Evolutionary conservation across 257 asterid genomes (phyloP).

Genomic region (Capsicum pubescens): DNA sequence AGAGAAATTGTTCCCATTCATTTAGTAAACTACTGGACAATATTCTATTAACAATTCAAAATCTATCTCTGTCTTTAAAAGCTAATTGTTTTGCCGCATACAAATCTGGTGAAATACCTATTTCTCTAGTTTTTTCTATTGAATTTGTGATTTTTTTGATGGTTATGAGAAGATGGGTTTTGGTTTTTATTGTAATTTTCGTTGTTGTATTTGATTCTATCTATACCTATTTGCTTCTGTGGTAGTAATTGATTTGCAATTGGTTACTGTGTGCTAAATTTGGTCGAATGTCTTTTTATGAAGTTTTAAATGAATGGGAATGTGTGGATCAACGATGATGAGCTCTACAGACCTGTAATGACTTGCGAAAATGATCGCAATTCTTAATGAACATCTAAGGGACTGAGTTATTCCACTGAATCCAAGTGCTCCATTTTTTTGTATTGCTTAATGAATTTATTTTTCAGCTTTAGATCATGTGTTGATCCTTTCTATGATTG

Average conservation of each 20-base stretch:
- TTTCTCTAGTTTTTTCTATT: too few species aligned
- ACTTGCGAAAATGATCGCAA: constrained; percentile 13
- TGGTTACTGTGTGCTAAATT: background rate
- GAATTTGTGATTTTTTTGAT: too few species aligned
- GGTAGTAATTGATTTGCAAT: background rate
- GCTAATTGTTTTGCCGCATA: too few species aligned
- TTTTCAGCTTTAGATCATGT: background rate
- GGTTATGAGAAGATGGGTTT: too few species aligned
- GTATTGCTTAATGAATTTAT: background rate
- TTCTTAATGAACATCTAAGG: constrained; percentile 9
- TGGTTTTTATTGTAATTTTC: too few species aligned
- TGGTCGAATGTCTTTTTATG: background rate
- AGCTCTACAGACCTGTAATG: constrained; percentile 21
- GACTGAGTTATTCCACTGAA: background rate
- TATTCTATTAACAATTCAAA: too few species aligned
- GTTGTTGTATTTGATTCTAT: too few species aligned
- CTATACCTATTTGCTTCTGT: background rate
- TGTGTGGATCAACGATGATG: background rate
- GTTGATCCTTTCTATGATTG: background rate
- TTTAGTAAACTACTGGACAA: too few species aligned
- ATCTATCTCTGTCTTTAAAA: too few species aligned
- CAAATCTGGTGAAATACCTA: too few species aligned
- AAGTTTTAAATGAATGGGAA: background rate
- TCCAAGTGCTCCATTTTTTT: background rate
- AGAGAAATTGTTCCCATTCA: too few species aligned